A percentile compares a stretch with the other conserved stretches of the same genome.
phyloP scores from a whole-genome alignment of 2,329 filamentous ascomycete species.

The Pseudocercospora musae region DNA sequence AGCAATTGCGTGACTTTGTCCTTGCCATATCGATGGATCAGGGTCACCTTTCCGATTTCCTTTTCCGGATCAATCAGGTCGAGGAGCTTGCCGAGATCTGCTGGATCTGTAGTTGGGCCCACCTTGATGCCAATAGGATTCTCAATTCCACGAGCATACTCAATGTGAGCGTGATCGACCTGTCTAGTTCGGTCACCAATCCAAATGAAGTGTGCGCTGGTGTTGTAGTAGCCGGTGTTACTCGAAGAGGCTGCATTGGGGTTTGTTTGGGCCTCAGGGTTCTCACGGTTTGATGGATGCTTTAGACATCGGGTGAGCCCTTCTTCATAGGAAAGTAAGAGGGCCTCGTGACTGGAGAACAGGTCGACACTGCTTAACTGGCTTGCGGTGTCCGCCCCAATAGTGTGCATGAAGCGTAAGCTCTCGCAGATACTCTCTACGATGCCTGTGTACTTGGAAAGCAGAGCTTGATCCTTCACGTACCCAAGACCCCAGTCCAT shows the following conservation, averaged over 20 bases:
- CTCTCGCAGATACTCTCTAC: slow-evolving; percentile 79
- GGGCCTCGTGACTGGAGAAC: slow-evolving; percentile 91
- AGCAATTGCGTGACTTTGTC: slow-evolving; percentile 71
- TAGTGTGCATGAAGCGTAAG: slow-evolving; percentile 86
- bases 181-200: slow-evolving; percentile 95
- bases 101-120: slow-evolving; percentile 74
- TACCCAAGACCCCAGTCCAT: slow-evolving; percentile 94
- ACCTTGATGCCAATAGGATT: slow-evolving; percentile 98
- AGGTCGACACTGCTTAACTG: slow-evolving; percentile 89
- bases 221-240: slow-evolving; percentile 77
- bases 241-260: neutral
- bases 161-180: slow-evolving; percentile 87
- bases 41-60: slow-evolving; percentile 87
- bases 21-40: slow-evolving; percentile 93
- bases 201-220: slow-evolving; percentile 95
- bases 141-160: slow-evolving; percentile 93
- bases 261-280: slow-evolving; percentile 6
- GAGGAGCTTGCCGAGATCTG: slow-evolving; percentile 75
- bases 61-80: slow-evolving; percentile 77
- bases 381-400: slow-evolving; percentile 81
- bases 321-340: slow-evolving; percentile 93
- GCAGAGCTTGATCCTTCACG: slow-evolving; percentile 77
- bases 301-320: slow-evolving; percentile 73
- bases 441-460: slow-evolving; percentile 80
- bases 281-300: slow-evolving; percentile 53